These are phyloP conservation scores for Glycine latifolia DNA, from an alignment of 306 rosid genomes.

Conservation along the genomic window DNA sequence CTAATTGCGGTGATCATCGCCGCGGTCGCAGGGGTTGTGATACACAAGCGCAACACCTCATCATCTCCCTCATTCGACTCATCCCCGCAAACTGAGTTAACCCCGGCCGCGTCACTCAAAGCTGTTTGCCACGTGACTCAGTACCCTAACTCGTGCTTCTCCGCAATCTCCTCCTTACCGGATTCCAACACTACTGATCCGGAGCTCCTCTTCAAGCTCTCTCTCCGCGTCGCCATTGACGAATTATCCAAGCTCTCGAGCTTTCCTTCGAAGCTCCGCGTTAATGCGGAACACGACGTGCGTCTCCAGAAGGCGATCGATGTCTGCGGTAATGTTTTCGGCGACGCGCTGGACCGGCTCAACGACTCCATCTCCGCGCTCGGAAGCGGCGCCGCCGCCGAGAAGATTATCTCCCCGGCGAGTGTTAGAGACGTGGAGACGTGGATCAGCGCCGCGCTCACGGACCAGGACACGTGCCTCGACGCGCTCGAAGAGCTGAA, in stretches of 20 bases:
- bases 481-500: slow-evolving; percentile 73
- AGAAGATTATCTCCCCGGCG: slow-evolving; percentile 46
- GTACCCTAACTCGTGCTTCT: slow-evolving; percentile 75
- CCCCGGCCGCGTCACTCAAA: slow-evolving; percentile 75
- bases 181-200: slow-evolving; percentile 78
- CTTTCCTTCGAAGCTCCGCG: slow-evolving; percentile 27
- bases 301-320: slow-evolving; percentile 42
- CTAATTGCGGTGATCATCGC: slow-evolving; percentile 56
- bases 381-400: slow-evolving; percentile 28
- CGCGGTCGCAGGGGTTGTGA: slow-evolving; percentile 58
- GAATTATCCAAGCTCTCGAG: slow-evolving; percentile 61
- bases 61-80: slow-evolving; percentile 51
- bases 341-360: slow-evolving; percentile 66
- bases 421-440: slow-evolving; percentile 60
- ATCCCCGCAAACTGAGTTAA: slow-evolving; percentile 50
- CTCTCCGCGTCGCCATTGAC: slow-evolving; percentile 73
- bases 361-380: slow-evolving; percentile 67
- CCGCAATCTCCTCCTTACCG: slow-evolving; percentile 62
- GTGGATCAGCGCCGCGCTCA: slow-evolving; percentile 79
- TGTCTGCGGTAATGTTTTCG: slow-evolving; percentile 58
- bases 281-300: slow-evolving; percentile 35
- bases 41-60: slow-evolving; percentile 58
- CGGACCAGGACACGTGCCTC: slow-evolving; percentile 84
- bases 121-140: slow-evolving; percentile 73
- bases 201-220: slow-evolving; percentile 68